phyloP scores from a whole-genome alignment of 2,329 filamentous ascomycete genomes.

The Camillea tinctor region DNA sequence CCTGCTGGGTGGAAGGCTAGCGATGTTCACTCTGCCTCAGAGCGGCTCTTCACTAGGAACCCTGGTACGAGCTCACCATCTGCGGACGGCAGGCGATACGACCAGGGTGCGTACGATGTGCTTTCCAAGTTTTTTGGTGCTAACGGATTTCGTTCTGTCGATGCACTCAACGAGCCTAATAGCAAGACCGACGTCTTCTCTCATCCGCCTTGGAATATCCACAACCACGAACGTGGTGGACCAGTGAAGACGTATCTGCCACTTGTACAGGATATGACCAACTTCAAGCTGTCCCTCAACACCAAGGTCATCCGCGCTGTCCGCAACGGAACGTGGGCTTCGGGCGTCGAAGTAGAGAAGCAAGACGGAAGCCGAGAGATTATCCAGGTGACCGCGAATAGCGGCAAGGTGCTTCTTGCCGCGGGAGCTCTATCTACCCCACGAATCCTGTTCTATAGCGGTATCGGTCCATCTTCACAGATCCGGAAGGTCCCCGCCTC shows the following conservation, averaged over 20 bases:
- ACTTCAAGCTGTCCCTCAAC: constrained; percentile 20
- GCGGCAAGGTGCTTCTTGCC: constrained; percentile 54
- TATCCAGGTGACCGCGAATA: constrained; percentile 48
- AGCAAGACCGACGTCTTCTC: constrained; percentile 27
- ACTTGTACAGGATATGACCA: constrained; percentile 10
- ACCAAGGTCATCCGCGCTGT: constrained; percentile 23
- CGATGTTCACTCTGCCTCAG: constrained; percentile 27
- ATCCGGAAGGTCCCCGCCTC: constrained; percentile 34
- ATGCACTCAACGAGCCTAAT: constrained; percentile 14
- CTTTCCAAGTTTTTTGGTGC: constrained; percentile 15
- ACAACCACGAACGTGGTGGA: constrained; percentile 15
- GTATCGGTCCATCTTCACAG: constrained; percentile 48
- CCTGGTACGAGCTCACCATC: constrained; percentile 28
- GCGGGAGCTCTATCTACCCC: constrained; percentile 56
- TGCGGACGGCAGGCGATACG: constrained; percentile 23
- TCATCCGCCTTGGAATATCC: constrained; percentile 53
- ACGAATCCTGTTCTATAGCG: constrained; percentile 56
- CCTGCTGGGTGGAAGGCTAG: constrained; percentile 30
- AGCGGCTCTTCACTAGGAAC: constrained; percentile 28
- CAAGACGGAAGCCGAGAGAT: constrained; percentile 47
- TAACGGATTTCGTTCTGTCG: constrained; percentile 14
- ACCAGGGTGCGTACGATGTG: constrained; percentile 14
- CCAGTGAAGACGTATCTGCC: constrained; percentile 20
- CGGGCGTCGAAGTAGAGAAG: constrained; percentile 52
- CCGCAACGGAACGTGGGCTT: constrained; percentile 43